Conservation (phyloP, 2,329 filamentous ascomycete species). For the Chaetomiaceae sp. region DNA sequence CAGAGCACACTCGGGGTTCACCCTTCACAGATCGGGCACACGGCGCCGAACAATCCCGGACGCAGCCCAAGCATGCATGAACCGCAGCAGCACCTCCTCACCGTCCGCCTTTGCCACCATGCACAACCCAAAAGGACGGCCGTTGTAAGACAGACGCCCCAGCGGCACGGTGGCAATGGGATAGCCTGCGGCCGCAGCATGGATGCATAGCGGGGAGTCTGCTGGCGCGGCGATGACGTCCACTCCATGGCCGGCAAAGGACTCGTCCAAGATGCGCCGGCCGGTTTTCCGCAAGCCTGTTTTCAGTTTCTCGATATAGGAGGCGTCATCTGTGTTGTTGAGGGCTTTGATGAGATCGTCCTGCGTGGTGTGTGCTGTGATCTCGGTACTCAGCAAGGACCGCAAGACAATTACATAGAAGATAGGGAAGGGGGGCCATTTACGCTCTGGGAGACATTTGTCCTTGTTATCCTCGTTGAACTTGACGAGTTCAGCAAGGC, state of each 20-base stretch:
- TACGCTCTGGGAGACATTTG: background rate
- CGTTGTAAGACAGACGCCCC: background rate
- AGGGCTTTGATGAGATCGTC: constrained; percentile 1
- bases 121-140: background rate
- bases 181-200: background rate
- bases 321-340: background rate
- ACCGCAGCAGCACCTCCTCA: background rate
- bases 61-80: background rate
- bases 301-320: background rate
- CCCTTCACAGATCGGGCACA: background rate
- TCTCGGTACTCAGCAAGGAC: background rate
- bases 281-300: background rate
- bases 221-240: background rate
- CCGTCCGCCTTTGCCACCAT: background rate
- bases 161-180: background rate
- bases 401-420: too few relatives aligned
- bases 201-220: background rate
- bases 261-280: background rate
- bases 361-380: background rate
- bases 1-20: too few relatives aligned
- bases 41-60: background rate
- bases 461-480: background rate
- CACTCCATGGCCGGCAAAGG: background rate
- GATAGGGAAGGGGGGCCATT: background rate
- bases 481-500: background rate